phyloP scores from a whole-genome alignment of 148 eudicot species.

The Oxyria digyna region DNA sequence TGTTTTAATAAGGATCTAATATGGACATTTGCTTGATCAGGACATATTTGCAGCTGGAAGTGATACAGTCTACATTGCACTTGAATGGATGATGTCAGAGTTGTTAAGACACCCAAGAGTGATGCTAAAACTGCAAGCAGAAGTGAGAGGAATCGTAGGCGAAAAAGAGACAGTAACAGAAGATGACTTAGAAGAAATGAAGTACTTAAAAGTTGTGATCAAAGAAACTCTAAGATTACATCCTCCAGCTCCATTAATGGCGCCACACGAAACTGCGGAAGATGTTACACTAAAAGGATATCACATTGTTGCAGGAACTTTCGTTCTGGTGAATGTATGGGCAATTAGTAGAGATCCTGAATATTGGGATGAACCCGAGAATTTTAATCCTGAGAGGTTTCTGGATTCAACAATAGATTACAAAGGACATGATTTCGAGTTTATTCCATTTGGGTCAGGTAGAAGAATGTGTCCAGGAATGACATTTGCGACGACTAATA shows the following conservation, averaged over 20 bases:
- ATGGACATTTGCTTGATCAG: constrained; percentile 3
- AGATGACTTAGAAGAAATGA: constrained; percentile 16
- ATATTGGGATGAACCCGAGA: constrained; percentile 21
- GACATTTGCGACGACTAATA: constrained; percentile 10
- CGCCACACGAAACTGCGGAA: neutral
- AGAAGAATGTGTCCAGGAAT: constrained; percentile 27
- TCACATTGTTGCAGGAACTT: constrained; percentile 17
- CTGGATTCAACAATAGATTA: constrained; percentile 11
- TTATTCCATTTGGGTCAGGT: constrained; percentile 34
- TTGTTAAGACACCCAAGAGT: constrained; percentile 17
- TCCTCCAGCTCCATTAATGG: constrained; percentile 1
- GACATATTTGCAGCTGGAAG: constrained; percentile 25
- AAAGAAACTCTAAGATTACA: constrained; percentile 18
- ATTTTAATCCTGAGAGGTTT: constrained; percentile 27
- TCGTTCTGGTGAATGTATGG: constrained; percentile 22
- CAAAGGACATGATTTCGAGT: constrained; percentile 23
- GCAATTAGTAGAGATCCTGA: constrained; percentile 21
- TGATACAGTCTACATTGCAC: constrained; percentile 11
- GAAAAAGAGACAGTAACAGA: constrained; percentile 10
- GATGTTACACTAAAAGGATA: constrained; percentile 14
- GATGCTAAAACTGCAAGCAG: constrained; percentile 23
- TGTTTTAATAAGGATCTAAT: neutral
- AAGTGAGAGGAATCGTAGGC: constrained; percentile 11
- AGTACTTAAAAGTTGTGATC: constrained; percentile 23
- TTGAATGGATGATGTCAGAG: constrained; percentile 26